Conservation (phyloP, 2,329 filamentous ascomycete species). For the Alternaria postmessia region DNA sequence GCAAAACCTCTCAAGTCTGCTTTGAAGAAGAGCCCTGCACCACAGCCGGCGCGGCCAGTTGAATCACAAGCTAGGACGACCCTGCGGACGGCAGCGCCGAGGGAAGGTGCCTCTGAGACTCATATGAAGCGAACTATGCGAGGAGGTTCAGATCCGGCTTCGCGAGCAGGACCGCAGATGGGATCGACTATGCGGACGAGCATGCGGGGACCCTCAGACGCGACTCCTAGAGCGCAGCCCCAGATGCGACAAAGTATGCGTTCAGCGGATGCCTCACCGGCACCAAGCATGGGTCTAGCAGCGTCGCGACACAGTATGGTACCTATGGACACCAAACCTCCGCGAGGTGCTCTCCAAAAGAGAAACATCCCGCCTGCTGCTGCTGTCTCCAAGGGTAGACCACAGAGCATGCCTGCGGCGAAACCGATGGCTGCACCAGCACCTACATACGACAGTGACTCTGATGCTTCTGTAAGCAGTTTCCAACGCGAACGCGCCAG, state of each 20-base stretch:
- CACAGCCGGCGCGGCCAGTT: conserved; percentile 22
- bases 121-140: conserved; percentile 51
- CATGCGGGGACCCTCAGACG: conserved; percentile 44
- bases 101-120: conserved; percentile 21
- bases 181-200: conserved; percentile 45
- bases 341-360: conserved; percentile 51
- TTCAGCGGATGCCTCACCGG: conserved; percentile 36
- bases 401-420: conserved; percentile 36
- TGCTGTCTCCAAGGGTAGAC: conserved; percentile 30
- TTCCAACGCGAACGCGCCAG: conserved; percentile 73
- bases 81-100: conserved; percentile 15
- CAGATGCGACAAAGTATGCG: conserved; percentile 61
- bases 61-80: conserved; percentile 22
- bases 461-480: conserved; percentile 69
- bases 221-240: conserved; percentile 20
- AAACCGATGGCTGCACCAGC: conserved; percentile 28
- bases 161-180: conserved; percentile 23
- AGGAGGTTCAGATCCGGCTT: conserved; percentile 13
- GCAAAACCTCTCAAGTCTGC: conserved; percentile 51
- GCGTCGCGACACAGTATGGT: conserved; percentile 47
- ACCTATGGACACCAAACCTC: conserved; percentile 32
- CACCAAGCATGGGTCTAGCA: conserved; percentile 40
- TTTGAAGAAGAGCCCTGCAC: conserved; percentile 50
- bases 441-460: conserved; percentile 52
- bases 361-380: conserved; percentile 46